A percentile compares a stretch with the other conserved stretches of the same genome.
phyloP scores from a whole-genome alignment of 2,329 filamentous ascomycete genomes.

The Clarireedia hainanense region DNA sequence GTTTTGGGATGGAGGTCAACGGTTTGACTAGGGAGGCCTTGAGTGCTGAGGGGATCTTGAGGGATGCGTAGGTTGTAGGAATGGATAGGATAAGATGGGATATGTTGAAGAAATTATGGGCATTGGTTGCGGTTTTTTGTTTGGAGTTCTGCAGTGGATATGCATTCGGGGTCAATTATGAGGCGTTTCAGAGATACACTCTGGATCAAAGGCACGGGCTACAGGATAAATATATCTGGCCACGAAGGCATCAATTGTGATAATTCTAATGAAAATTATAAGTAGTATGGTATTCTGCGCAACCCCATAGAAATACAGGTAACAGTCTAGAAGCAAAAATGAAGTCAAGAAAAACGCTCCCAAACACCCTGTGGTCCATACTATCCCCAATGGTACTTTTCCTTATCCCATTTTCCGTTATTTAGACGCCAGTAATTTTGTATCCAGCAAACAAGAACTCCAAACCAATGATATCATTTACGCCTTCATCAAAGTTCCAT shows the following conservation, averaged over 20 bases:
- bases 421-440: not conserved
- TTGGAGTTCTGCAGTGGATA: too few relatives aligned
- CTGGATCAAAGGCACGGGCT: not conserved
- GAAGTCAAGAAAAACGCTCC: too few relatives aligned
- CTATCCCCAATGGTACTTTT: too few relatives aligned
- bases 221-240: too few relatives aligned
- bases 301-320: too few relatives aligned
- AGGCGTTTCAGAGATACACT: too few relatives aligned
- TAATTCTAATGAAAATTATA: too few relatives aligned
- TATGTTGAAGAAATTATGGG: not conserved
- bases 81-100: not conserved
- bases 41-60: constrained; percentile 14
- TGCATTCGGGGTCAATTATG: not conserved
- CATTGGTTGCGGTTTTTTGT: not conserved
- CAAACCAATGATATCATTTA: not conserved
- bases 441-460: not conserved
- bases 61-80: constrained; percentile 1
- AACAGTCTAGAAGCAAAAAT: too few relatives aligned
- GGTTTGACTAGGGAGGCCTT: constrained; percentile 19
- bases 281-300: too few relatives aligned
- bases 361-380: too few relatives aligned
- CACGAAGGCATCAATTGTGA: too few relatives aligned
- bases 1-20: constrained; percentile 14
- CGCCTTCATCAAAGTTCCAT: not conserved
- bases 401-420: too few relatives aligned